phyloP scores from a whole-genome alignment of 1,139 yeast species.

The Tardiomyces digboiensis region DNA sequence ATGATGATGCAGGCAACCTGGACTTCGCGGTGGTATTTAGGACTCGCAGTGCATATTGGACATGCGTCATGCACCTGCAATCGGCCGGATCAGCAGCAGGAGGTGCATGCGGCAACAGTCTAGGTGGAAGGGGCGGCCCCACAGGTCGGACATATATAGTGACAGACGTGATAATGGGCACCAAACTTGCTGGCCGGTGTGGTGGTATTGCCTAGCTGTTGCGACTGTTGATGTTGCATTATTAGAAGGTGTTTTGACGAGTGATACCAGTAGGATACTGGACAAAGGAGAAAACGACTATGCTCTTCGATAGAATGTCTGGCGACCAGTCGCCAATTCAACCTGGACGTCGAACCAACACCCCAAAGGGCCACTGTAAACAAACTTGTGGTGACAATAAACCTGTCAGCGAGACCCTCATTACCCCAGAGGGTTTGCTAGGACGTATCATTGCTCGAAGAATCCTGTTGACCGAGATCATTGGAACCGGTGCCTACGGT shows the following conservation, averaged over 20 bases:
- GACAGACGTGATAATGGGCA: not conserved
- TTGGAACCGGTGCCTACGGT: slow-evolving; percentile 92
- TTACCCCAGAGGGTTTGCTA: slow-evolving; percentile 7
- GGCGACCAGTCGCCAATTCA: not conserved
- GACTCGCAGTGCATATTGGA: not conserved
- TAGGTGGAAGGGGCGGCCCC: not conserved
- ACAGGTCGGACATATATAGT: not conserved
- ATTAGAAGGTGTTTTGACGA: not conserved
- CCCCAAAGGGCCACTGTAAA: not conserved
- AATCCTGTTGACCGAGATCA: slow-evolving; percentile 40
- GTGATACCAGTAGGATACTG: not conserved
- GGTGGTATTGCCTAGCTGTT: not conserved
- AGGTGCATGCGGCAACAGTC: not conserved
- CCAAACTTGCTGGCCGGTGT: too few relatives aligned
- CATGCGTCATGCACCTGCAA: not conserved
- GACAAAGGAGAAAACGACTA: not conserved
- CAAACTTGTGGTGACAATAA: not conserved
- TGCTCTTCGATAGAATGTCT: not conserved
- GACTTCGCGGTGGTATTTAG: not conserved
- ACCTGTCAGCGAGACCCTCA: not conserved
- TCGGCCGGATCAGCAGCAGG: not conserved
- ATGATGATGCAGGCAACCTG: too few relatives aligned
- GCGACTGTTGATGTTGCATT: not conserved
- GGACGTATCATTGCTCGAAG: slow-evolving; percentile 30
- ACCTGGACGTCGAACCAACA: not conserved